Conservation (phyloP, 2,329 filamentous ascomycete genomes). For the Fusarium vanettenii region DNA sequence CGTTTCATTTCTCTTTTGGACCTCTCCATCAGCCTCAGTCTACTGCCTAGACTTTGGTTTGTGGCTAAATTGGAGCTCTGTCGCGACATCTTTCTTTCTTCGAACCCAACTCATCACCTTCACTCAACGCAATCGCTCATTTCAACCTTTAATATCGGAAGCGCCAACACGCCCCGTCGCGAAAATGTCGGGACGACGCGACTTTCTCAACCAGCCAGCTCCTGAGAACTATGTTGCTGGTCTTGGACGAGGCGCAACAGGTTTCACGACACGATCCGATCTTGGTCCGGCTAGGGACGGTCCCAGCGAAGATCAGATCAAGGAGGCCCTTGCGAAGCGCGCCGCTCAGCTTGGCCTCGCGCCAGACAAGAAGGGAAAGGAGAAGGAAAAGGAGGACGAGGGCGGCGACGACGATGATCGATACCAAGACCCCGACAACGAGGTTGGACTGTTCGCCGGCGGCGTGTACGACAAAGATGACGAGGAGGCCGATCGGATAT, state of each 20-base stretch:
- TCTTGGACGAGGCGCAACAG: conserved; percentile 96
- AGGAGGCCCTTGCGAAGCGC: conserved; percentile 94
- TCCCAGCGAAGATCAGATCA: conserved; percentile 97
- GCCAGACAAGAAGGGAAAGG: conserved; percentile 75
- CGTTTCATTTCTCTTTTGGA: conserved; percentile 26
- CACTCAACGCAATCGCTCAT: neutral
- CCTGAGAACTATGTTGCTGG: conserved; percentile 94
- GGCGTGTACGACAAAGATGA: conserved; percentile 98
- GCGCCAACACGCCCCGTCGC: conserved; percentile 24
- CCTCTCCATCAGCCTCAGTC: conserved; percentile 15
- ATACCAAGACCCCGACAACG: conserved; percentile 97
- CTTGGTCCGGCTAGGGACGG: conserved; percentile 94
- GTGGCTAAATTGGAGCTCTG: conserved; percentile 15
- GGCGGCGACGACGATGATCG: conserved; percentile 82
- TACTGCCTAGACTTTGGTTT: conserved; percentile 15
- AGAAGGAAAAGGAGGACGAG: conserved; percentile 78
- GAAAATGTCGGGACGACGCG: conserved; percentile 73
- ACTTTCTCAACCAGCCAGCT: conserved; percentile 89
- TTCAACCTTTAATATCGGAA: conserved; percentile 11
- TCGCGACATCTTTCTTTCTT: conserved; percentile 1
- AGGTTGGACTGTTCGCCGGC: conserved; percentile 93
- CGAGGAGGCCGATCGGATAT: conserved; percentile 96
- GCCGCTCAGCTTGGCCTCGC: conserved; percentile 83
- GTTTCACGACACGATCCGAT: conserved; percentile 97
- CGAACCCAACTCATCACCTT: neutral